phyloP scores from a whole-genome alignment of 2,329 filamentous ascomycete genomes.

The Knoxdaviesia capensis region DNA sequence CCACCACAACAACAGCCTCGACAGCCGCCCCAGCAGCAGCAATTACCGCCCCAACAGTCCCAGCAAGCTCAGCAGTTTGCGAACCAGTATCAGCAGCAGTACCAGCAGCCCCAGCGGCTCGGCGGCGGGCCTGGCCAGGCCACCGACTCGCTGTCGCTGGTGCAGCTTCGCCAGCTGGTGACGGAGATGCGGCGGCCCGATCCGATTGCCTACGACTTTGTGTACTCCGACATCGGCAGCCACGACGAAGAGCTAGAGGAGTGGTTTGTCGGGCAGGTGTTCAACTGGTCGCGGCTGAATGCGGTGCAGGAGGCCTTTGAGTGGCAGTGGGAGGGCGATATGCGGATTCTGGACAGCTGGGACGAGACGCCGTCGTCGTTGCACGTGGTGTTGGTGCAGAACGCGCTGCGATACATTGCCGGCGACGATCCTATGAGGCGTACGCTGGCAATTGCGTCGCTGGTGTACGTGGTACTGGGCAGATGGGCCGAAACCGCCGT shows the following conservation, averaged over 20 bases:
- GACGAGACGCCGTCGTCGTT: constrained; percentile 17
- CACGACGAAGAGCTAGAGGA: constrained; percentile 86
- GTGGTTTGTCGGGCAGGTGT: constrained; percentile 87
- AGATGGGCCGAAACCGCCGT: constrained; percentile 51
- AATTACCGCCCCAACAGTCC: too few species aligned
- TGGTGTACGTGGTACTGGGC: constrained; percentile 45
- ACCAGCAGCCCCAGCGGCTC: too few species aligned
- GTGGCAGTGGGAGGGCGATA: constrained; percentile 45
- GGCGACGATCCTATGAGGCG: constrained; percentile 26
- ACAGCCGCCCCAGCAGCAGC: too few species aligned
- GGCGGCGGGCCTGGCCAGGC: too few species aligned
- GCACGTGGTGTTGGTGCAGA: constrained; percentile 30
- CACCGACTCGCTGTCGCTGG: constrained; percentile 50
- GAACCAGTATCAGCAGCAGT: too few species aligned
- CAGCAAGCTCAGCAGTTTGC: too few species aligned
- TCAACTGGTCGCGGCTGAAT: constrained; percentile 63
- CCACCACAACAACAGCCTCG: too few species aligned
- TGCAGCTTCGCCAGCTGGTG: constrained; percentile 53
- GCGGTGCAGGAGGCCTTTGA: constrained; percentile 61
- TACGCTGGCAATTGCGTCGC: constrained; percentile 31
- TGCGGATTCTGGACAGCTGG: background rate
- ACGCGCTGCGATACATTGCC: constrained; percentile 21
- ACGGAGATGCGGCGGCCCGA: constrained; percentile 52
- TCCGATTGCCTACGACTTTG: constrained; percentile 66
- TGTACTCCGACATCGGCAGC: constrained; percentile 50